A percentile compares a stretch with the other conserved stretches of the same genome.
phyloP scores from a whole-genome alignment of 257 asterid genomes.

The Jacaranda mimosifolia region DNA sequence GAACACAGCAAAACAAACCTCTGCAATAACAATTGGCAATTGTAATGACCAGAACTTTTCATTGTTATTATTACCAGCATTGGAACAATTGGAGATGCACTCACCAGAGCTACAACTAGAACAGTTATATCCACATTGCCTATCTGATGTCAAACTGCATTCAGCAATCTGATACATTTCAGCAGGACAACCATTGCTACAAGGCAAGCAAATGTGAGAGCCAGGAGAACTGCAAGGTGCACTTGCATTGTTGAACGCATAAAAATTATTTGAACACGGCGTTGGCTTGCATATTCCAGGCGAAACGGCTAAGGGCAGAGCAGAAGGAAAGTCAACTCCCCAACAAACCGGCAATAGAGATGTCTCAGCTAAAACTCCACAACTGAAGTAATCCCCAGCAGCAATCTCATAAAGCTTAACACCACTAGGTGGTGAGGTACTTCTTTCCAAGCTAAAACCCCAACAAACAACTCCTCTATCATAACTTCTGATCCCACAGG shows the following conservation, averaged over 20 bases:
- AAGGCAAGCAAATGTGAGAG: conserved; percentile 65
- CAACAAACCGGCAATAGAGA: conserved; percentile 70
- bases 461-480: conserved; percentile 75
- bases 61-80: conserved; percentile 34
- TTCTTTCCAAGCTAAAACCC: conserved; percentile 62
- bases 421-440: conserved; percentile 67
- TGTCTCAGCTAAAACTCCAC: conserved; percentile 63
- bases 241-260: conserved; percentile 54
- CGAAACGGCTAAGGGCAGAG: conserved; percentile 67
- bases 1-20: conserved; percentile 67
- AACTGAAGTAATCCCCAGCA: conserved; percentile 81
- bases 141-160: conserved; percentile 55
- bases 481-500: conserved; percentile 69
- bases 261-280: conserved; percentile 59
- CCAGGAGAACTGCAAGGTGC: conserved; percentile 62
- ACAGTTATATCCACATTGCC: conserved; percentile 66
- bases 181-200: conserved; percentile 70
- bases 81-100: conserved; percentile 60
- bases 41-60: conserved; percentile 63
- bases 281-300: conserved; percentile 63
- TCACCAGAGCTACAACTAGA: conserved; percentile 65
- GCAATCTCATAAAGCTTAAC: conserved; percentile 71
- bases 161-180: conserved; percentile 60
- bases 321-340: conserved; percentile 67
- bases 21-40: conserved; percentile 66